Evolutionary conservation across 2,329 filamentous ascomycete species (phyloP).

Genomic region (Teratosphaeria pseudoeucalypti): DNA sequence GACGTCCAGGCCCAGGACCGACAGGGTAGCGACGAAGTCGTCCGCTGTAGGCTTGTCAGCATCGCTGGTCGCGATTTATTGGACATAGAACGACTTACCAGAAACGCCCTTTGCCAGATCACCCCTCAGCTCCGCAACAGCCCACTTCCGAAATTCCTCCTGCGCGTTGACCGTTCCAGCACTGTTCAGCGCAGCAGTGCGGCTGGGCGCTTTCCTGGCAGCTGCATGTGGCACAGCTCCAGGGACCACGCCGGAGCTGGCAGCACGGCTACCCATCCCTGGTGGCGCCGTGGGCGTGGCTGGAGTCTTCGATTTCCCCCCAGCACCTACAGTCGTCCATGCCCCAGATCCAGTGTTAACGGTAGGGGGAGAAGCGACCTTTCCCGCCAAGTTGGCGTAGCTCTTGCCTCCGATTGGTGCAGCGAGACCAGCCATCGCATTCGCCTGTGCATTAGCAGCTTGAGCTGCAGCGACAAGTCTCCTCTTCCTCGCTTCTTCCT

Average conservation of each 20-base stretch:
- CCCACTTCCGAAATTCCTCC: slow-evolving; percentile 93
- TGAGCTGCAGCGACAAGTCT: slow-evolving; percentile 50
- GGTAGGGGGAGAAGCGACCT: slow-evolving; percentile 41
- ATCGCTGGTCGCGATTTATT: background rate
- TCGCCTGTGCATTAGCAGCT: slow-evolving; percentile 36
- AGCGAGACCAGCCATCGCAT: slow-evolving; percentile 32
- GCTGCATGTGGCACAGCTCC: slow-evolving; percentile 7
- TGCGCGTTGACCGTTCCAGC: slow-evolving; percentile 52
- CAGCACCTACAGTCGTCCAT: slow-evolving; percentile 92
- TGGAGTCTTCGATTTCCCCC: slow-evolving; percentile 79
- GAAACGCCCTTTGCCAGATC: slow-evolving; percentile 60
- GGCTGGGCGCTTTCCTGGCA: slow-evolving; percentile 32
- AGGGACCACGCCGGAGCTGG: slow-evolving; percentile 34
- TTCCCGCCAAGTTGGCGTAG: slow-evolving; percentile 88
- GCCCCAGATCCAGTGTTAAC: slow-evolving; percentile 52
- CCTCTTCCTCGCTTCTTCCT: slow-evolving; percentile 84
- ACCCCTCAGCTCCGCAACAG: slow-evolving; percentile 64
- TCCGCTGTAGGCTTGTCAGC: slow-evolving; percentile 47
- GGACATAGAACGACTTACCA: slow-evolving; percentile 37
- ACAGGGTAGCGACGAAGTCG: slow-evolving; percentile 65
- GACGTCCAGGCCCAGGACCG: slow-evolving; percentile 64
- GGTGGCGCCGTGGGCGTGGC: slow-evolving; percentile 36
- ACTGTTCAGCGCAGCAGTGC: slow-evolving; percentile 45
- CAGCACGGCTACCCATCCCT: slow-evolving; percentile 36
- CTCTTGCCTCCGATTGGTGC: slow-evolving; percentile 58